These are phyloP conservation scores for Macrolepiota albuminosa DNA, from an alignment of 768 basidiomycete genomes.

Conservation along the genomic window DNA sequence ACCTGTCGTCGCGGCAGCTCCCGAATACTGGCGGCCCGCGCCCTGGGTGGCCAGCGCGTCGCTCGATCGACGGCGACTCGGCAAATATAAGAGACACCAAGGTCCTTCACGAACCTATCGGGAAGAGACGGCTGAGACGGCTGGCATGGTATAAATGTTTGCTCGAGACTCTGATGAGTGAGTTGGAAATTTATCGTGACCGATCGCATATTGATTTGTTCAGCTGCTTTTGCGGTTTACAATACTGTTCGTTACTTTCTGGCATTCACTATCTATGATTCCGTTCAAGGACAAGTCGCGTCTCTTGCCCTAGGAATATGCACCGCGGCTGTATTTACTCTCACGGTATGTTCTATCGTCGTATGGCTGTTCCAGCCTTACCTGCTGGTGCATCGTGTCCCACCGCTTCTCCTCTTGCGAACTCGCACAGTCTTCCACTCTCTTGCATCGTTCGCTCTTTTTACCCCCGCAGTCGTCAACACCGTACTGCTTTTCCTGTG, in stretches of 20 bases:
- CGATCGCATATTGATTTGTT: background rate
- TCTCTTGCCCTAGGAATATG: constrained; percentile 47
- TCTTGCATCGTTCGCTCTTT: constrained; percentile 40
- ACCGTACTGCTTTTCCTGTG: constrained; percentile 50
- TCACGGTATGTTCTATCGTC: constrained; percentile 31
- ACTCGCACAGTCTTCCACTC: constrained; percentile 31
- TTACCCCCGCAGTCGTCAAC: constrained; percentile 52
- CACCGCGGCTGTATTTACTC: constrained; percentile 36
- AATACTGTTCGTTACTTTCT: constrained; percentile 62
- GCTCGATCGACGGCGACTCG: constrained; percentile 24
- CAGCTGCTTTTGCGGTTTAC: constrained; percentile 59
- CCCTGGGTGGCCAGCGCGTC: constrained; percentile 23
- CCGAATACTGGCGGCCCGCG: constrained; percentile 20
- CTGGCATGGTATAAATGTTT: constrained; percentile 23
- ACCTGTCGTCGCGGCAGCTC: constrained; percentile 29
- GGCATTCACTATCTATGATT: constrained; percentile 43
- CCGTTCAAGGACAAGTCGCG: constrained; percentile 33
- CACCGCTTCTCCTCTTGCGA: constrained; percentile 26
- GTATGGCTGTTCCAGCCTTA: constrained; percentile 36
- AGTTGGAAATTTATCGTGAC: constrained; percentile 15
- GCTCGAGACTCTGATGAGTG: constrained; percentile 35
- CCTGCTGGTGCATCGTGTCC: constrained; percentile 27
- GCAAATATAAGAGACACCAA: constrained; percentile 24
- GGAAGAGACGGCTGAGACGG: constrained; percentile 24
- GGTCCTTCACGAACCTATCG: constrained; percentile 18